Evolutionary conservation across 2,329 filamentous ascomycete species (phyloP), one percentile per base, ranked within the genome.

Genomic region (Knoxdaviesia capensis): DNA sequence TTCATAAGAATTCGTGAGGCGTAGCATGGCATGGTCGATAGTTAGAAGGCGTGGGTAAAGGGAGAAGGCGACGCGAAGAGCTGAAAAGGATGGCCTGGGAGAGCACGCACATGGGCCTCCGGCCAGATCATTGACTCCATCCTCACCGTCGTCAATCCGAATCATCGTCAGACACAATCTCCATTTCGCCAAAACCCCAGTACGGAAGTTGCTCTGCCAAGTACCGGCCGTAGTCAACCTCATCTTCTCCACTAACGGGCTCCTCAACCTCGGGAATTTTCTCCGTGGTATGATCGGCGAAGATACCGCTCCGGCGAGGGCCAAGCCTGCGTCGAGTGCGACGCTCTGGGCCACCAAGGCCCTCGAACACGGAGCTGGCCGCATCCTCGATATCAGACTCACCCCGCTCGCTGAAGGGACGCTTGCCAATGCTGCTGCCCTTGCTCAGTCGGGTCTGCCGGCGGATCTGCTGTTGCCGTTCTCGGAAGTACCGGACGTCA

Each of bases 251-350:
- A 29, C 64, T 67, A 44, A 63, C 59, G 7, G 67, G 67, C 52
- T 71, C 68, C 10, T 70, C 68, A 1, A 68, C 56, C 53, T 71
- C 68, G 34, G 69, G 65, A 44, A 71, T 71, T 34, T 63, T 59
- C 7, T 64, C 64, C 40, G 60, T 59, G 7, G 63, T 64, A 32
- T 66, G 65, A 44, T 70, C 66, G 20, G 63, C 58, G 47, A 69
- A 68, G 30, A 68, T 49, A 45, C 59, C 60, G 38, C 64, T 63
- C 36, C 62, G 61, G 34, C 68, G 62, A 39, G 61, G 55, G n/a
- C 56, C 58, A 41, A 66, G 51, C 35, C 64, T 60, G 46, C 68
- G 62, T 42, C 61, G 59, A 45, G 68, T 54, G 31, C 65, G 61
- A 20, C 65, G 60, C 7, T 66, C 65, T 61, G 65, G 9, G 64